Percentiles rank a stretch among this genome's conserved stretches.
Conservation (phyloP, 2,329 filamentous ascomycete species). For the Colletotrichum kahawae region DNA sequence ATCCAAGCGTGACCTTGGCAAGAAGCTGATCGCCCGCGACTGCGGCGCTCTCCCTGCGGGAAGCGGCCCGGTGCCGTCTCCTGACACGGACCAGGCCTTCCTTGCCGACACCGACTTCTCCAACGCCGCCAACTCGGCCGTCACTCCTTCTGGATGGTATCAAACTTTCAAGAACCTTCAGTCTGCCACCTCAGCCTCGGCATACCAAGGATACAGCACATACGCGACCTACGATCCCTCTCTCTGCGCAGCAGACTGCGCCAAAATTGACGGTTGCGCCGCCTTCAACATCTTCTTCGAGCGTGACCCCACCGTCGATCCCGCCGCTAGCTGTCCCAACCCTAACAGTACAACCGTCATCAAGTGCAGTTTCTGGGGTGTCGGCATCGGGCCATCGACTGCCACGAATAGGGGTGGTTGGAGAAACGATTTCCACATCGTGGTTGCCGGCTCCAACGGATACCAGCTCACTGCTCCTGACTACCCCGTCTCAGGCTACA, state of each 20-base stretch:
- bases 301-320: not conserved
- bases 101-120: not conserved
- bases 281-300: constrained; percentile 13
- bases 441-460: constrained; percentile 23
- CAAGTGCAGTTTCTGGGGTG: constrained; percentile 19
- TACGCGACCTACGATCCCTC: not conserved
- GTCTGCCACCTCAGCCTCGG: not conserved
- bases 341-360: constrained; percentile 1
- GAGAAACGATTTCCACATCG: constrained; percentile 16
- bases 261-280: not conserved
- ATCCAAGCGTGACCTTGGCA: not conserved
- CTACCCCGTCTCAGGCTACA: not conserved
- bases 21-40: not conserved
- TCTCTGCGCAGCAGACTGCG: not conserved
- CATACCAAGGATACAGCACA: not conserved
- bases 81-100: constrained; percentile 3
- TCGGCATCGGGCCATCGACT: constrained; percentile 9
- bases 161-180: constrained; percentile 11
- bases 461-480: constrained; percentile 4
- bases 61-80: not conserved
- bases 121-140: not conserved
- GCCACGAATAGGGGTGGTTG: constrained; percentile 14
- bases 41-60: not conserved
- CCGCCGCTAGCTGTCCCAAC: not conserved
- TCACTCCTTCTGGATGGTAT: not conserved